A percentile compares a stretch with the other conserved stretches of the same genome.
These are phyloP conservation scores for Sporothrix brunneoviolacea DNA, from an alignment of 2,329 filamentous ascomycete genomes.

Conservation along the genomic window DNA sequence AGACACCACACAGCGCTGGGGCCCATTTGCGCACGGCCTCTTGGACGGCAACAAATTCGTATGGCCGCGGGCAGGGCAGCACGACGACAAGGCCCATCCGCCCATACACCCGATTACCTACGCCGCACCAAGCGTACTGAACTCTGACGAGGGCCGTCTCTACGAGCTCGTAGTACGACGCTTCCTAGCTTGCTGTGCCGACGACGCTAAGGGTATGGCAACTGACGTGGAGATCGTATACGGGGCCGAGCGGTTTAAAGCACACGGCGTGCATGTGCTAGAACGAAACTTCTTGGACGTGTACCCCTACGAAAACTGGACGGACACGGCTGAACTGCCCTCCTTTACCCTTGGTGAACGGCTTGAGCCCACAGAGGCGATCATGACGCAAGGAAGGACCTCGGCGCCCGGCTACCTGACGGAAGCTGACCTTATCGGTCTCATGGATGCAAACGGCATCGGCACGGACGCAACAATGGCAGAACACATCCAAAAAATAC, in stretches of 20 bases:
- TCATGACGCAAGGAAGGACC: slow-evolving; percentile 88
- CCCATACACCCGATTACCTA: slow-evolving; percentile 96
- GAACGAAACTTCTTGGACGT: slow-evolving; percentile 92
- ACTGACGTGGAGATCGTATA: slow-evolving; percentile 82
- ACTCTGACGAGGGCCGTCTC: slow-evolving; percentile 63
- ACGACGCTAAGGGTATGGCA: slow-evolving; percentile 80
- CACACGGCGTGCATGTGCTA: slow-evolving; percentile 76
- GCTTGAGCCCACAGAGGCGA: slow-evolving; percentile 83
- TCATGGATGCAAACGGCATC: slow-evolving; percentile 99
- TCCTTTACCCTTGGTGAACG: slow-evolving; percentile 70
- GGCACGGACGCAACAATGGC: slow-evolving; percentile 99
- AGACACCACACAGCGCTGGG: slow-evolving; percentile 62
- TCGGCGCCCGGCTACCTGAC: slow-evolving; percentile 79
- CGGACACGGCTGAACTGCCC: slow-evolving; percentile 75
- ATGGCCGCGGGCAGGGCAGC: slow-evolving; percentile 71
- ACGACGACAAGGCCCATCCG: slow-evolving; percentile 96
- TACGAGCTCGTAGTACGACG: slow-evolving; percentile 91
- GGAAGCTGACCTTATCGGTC: slow-evolving; percentile 86
- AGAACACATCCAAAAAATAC: slow-evolving; percentile 94
- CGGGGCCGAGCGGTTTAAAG: slow-evolving; percentile 73
- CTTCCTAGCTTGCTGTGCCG: slow-evolving; percentile 91
- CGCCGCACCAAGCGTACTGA: slow-evolving; percentile 57
- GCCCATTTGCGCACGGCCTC: slow-evolving; percentile 68
- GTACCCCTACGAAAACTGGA: slow-evolving; percentile 95
- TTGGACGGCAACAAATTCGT: slow-evolving; percentile 65